Evolutionary conservation across 179 eudicot species (phyloP).

Genomic region (Beta lomatogona): DNA sequence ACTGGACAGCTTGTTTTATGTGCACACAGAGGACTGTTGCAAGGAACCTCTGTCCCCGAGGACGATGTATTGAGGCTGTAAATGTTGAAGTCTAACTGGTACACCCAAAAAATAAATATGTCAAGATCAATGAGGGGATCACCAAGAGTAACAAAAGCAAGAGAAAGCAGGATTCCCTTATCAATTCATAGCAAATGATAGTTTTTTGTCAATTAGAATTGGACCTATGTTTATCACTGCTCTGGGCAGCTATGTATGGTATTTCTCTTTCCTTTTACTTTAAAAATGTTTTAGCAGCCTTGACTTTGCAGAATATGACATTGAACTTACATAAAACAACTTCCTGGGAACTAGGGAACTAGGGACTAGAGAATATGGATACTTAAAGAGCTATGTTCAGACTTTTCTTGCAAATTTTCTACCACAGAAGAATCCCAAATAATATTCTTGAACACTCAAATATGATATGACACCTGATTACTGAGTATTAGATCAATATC

Average conservation of each 20-base stretch:
- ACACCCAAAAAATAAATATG: conserved; percentile 7
- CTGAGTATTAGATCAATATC: background rate
- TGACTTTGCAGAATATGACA: background rate
- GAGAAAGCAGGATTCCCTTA: background rate
- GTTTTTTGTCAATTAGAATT: background rate
- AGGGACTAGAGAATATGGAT: background rate
- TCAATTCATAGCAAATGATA: background rate
- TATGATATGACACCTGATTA: background rate
- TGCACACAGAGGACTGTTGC: conserved; percentile 71
- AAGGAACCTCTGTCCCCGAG: conserved; percentile 62
- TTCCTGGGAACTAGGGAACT: background rate
- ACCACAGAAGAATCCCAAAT: background rate
- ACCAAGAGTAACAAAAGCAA: background rate
- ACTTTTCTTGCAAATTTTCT: background rate
- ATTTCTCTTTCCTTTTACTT: background rate
- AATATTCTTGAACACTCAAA: background rate
- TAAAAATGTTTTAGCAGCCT: background rate
- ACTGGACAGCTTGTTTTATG: conserved; percentile 45
- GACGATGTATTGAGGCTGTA: conserved; percentile 80
- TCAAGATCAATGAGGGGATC: background rate
- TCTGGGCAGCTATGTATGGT: background rate
- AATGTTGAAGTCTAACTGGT: conserved; percentile 58
- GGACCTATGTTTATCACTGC: background rate
- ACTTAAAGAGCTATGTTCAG: background rate
- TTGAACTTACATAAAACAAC: background rate